Percentiles rank a stretch among this genome's conserved stretches.
Evolutionary conservation across 768 basidiomycete species (phyloP).

Genomic region (Amanita molliuscula): DNA sequence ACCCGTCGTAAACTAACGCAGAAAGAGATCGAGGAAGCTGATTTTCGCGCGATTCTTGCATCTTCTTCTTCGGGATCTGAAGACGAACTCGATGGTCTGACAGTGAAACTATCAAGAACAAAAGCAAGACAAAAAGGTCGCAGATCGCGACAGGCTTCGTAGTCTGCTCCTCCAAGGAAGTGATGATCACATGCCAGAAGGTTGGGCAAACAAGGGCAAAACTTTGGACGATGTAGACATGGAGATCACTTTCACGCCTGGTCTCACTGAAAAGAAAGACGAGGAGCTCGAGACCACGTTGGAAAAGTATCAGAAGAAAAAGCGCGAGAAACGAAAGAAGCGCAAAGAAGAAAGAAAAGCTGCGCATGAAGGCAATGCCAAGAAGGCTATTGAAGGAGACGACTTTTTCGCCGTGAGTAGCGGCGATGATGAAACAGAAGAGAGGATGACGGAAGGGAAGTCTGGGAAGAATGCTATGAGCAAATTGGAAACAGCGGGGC

Average conservation of each 20-base stretch:
- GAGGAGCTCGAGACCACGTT: conserved; percentile 76
- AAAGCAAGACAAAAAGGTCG: conserved; percentile 23
- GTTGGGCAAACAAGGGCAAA: conserved; percentile 53
- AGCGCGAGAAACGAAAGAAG: conserved; percentile 79
- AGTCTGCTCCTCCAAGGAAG: conserved; percentile 59
- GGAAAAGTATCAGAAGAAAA: conserved; percentile 82
- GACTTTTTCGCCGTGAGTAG: conserved; percentile 68
- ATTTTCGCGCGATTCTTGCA: conserved; percentile 75
- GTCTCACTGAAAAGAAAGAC: conserved; percentile 45
- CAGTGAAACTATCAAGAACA: conserved; percentile 12
- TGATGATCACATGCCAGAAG: conserved; percentile 68
- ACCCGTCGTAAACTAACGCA: conserved; percentile 71
- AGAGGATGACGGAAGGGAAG: conserved; percentile 15
- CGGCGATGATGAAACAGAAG: conserved; percentile 22
- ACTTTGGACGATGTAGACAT: conserved; percentile 60
- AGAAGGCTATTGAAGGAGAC: conserved; percentile 30
- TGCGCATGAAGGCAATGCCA: conserved; percentile 13
- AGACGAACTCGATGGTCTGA: conserved; percentile 26
- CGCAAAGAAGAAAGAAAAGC: conserved; percentile 58
- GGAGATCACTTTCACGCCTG: conserved; percentile 94
- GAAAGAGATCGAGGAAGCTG: conserved; percentile 85
- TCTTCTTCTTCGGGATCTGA: conserved; percentile 49
- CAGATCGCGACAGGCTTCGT: conserved; percentile 64
- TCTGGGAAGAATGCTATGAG: conserved; percentile 8
- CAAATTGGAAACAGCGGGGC: background rate